A percentile compares a stretch with the other conserved stretches of the same genome.
Conservation (phyloP, 2,329 filamentous ascomycete species). For the Xylaria sp. region DNA sequence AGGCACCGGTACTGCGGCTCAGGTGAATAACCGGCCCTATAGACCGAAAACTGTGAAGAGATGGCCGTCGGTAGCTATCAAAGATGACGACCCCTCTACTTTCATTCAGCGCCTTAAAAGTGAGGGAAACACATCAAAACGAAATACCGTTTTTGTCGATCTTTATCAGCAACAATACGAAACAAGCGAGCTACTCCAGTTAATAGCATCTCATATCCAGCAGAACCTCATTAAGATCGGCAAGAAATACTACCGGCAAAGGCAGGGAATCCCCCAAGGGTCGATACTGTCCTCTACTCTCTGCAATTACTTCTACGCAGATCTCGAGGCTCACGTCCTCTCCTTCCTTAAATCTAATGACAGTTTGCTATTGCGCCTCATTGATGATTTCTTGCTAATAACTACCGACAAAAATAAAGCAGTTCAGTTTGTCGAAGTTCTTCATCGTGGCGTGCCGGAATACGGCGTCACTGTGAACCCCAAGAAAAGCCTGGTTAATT, state of each 20-base stretch:
- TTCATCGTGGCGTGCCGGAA: conserved; percentile 78
- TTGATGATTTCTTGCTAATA: conserved; percentile 93
- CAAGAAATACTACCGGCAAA: conserved; percentile 87
- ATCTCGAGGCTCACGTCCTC: conserved; percentile 75
- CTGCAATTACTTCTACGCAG: conserved; percentile 95
- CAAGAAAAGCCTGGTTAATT: conserved; percentile 84
- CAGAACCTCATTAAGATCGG: conserved; percentile 87
- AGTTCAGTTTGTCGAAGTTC: conserved; percentile 72
- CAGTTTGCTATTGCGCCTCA: conserved; percentile 77
- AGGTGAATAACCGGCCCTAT: conserved; percentile 30
- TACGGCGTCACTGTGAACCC: conserved; percentile 82
- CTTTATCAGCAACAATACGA: conserved; percentile 63
- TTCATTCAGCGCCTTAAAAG: conserved; percentile 54
- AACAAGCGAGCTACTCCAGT: conserved; percentile 65
- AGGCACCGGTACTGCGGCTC: conserved; percentile 47
- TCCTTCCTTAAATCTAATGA: conserved; percentile 65
- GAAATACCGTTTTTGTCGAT: conserved; percentile 79
- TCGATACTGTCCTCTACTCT: conserved; percentile 85
- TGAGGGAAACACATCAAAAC: conserved; percentile 51
- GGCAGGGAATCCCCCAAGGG: conserved; percentile 88
- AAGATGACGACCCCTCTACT: conserved; percentile 47
- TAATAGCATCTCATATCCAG: conserved; percentile 80
- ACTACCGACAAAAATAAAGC: conserved; percentile 73
- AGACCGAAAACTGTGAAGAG: conserved; percentile 49
- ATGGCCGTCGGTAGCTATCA: conserved; percentile 60